Evolutionary conservation across 352 stramenopile species (phyloP).

Genomic region (Globisporangium nodosum): DNA sequence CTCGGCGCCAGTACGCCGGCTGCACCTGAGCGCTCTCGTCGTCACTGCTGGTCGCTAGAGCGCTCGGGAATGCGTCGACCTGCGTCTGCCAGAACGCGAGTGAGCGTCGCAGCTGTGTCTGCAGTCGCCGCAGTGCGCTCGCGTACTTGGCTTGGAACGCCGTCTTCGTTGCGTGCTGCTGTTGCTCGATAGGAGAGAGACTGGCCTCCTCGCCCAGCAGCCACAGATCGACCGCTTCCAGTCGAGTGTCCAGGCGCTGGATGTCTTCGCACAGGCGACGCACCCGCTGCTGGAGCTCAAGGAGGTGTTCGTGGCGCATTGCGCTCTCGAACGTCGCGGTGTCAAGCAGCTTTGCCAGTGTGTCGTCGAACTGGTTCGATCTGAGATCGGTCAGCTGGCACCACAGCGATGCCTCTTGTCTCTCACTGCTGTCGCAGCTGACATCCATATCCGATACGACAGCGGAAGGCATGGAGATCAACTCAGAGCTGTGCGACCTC

Average conservation of each 20-base stretch:
- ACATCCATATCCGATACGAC: background rate
- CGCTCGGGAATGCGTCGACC: conserved; percentile 15
- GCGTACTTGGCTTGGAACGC: conserved; percentile 34
- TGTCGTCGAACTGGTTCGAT: background rate
- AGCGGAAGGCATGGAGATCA: no score
- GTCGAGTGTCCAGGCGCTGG: conserved; percentile 18
- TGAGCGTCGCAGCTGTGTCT: conserved; percentile 16
- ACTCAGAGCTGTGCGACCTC: conserved; percentile 2
- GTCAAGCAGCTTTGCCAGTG: conserved; percentile 5
- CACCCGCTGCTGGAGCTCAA: conserved; percentile 23
- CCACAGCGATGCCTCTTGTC: conserved; percentile 15
- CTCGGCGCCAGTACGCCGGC: conserved; percentile 17
- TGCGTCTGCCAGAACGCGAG: conserved; percentile 24
- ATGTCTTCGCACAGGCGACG: conserved; percentile 13
- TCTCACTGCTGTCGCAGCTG: background rate
- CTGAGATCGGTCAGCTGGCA: conserved; percentile 15
- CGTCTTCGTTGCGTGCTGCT: conserved; percentile 5
- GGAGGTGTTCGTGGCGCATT: conserved; percentile 13
- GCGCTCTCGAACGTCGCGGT: background rate
- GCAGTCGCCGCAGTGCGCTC: conserved; percentile 22
- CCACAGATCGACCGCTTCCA: conserved; percentile 30
- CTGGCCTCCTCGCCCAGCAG: conserved; percentile 24
- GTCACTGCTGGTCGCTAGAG: background rate
- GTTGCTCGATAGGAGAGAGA: conserved; percentile 3
- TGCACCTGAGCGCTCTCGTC: background rate